Percentiles rank a stretch among this genome's conserved stretches.
Evolutionary conservation across 306 rosid genomes (phyloP).

Genomic region (Quercus gilva): DNA sequence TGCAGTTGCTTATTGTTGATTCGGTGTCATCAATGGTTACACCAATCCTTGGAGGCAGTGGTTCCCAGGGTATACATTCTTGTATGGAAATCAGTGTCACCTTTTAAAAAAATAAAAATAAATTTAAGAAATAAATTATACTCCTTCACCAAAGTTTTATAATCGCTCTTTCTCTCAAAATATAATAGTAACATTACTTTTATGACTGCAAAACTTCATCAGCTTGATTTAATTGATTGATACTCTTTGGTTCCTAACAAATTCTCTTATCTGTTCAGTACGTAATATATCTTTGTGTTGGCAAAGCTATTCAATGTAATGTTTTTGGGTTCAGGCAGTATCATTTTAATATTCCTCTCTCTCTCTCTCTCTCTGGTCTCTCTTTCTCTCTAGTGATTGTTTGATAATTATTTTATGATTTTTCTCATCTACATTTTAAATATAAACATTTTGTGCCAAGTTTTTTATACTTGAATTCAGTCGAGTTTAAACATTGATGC

Average conservation of each 20-base stretch:
- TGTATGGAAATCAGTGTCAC: conserved; percentile 7
- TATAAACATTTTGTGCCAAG: neutral
- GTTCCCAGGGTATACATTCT: conserved; percentile 71
- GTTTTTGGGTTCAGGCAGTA: no score
- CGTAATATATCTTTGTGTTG: no score
- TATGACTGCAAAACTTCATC: no score
- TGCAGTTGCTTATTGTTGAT: conserved; percentile 74
- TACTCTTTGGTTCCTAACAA: no score
- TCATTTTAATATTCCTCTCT: neutral
- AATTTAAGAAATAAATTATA: neutral
- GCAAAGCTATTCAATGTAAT: no score
- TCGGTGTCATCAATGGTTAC: conserved; percentile 79
- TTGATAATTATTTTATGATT: neutral
- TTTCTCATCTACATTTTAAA: neutral
- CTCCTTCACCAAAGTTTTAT: neutral
- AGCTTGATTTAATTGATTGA: no score
- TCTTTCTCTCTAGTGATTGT: neutral
- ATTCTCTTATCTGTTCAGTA: no score
- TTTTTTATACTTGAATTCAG: neutral
- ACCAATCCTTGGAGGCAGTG: conserved; percentile 78
- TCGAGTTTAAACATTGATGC: neutral
- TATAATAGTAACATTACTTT: no score
- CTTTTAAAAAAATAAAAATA: neutral
- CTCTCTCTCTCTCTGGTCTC: neutral
- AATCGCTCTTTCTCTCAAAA: neutral